phyloP scores from a whole-genome alignment of 2,329 filamentous ascomycete species.

The Cryphonectria radicalis region DNA sequence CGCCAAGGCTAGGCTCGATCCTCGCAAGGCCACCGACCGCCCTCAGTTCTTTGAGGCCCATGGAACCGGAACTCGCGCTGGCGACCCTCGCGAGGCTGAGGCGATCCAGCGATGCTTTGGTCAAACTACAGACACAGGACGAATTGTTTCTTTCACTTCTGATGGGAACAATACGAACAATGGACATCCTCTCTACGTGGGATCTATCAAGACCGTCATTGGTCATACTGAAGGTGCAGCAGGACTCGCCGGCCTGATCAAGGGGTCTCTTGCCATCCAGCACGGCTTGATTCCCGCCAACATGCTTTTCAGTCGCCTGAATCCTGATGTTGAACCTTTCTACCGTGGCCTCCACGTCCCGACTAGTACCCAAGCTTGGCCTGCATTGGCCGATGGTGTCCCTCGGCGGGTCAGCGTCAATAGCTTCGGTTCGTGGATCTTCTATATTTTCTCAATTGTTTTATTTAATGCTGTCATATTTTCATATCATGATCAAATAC shows the following conservation, averaged over 20 bases:
- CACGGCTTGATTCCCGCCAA: slow-evolving; percentile 42
- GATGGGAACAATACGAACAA: not conserved
- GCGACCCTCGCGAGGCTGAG: slow-evolving; percentile 47
- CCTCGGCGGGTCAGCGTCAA: slow-evolving; percentile 3
- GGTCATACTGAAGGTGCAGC: slow-evolving; percentile 49
- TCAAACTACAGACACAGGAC: not conserved
- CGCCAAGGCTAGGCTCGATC: slow-evolving; percentile 44
- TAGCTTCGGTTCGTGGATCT: slow-evolving; percentile 1
- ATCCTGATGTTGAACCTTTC: slow-evolving; percentile 39
- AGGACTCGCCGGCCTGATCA: slow-evolving; percentile 47
- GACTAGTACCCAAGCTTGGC: slow-evolving; percentile 33
- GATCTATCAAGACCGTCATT: slow-evolving; percentile 40
- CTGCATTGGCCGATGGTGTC: slow-evolving; percentile 23
- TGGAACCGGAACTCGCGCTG: slow-evolving; percentile 44
- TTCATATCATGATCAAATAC: not conserved
- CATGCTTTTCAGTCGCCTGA: slow-evolving; percentile 40
- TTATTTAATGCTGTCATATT: not conserved
- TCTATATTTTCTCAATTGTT: not conserved
- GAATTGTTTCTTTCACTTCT: not conserved
- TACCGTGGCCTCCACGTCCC: slow-evolving; percentile 34
- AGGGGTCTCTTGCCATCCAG: slow-evolving; percentile 42
- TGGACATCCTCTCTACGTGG: slow-evolving; percentile 34
- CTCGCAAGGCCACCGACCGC: slow-evolving; percentile 37
- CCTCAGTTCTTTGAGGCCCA: slow-evolving; percentile 54
- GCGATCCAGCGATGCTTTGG: not conserved